These are phyloP conservation scores for Neonectria magnoliae DNA, from an alignment of 2,329 filamentous ascomycete species.

Conservation along the genomic window DNA sequence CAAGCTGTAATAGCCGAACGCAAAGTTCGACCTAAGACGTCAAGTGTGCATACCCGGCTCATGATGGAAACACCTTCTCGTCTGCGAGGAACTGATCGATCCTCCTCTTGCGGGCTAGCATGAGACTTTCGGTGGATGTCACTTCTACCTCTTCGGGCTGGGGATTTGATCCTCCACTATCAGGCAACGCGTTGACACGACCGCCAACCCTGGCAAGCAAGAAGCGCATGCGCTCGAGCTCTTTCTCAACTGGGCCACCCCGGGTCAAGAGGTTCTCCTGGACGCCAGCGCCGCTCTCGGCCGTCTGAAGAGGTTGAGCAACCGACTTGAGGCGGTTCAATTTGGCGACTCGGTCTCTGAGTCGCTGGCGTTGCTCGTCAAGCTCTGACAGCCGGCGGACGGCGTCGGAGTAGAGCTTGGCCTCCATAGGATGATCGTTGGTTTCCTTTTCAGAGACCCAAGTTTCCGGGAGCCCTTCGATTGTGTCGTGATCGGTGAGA, in stretches of 20 bases:
- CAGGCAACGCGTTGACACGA: constrained; percentile 52
- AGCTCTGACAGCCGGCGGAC: constrained; percentile 61
- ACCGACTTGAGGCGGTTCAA: constrained; percentile 60
- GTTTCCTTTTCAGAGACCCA: constrained; percentile 57
- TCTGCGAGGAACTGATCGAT: constrained; percentile 42
- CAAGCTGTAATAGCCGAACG: neutral
- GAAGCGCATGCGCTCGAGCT: constrained; percentile 73
- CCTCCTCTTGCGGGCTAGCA: constrained; percentile 37
- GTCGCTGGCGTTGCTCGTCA: constrained; percentile 49
- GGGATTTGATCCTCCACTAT: constrained; percentile 8
- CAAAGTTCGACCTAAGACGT: neutral
- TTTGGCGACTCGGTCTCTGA: constrained; percentile 55
- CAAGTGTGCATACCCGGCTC: constrained; percentile 1
- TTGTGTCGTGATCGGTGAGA: constrained; percentile 54
- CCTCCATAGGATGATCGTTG: constrained; percentile 55
- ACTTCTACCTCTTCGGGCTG: constrained; percentile 20
- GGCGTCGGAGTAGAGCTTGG: constrained; percentile 62
- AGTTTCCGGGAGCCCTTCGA: constrained; percentile 57
- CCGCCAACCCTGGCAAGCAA: constrained; percentile 69
- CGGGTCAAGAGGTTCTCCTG: constrained; percentile 75
- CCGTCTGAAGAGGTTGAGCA: constrained; percentile 55
- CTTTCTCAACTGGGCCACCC: constrained; percentile 71
- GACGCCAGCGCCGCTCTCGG: constrained; percentile 51
- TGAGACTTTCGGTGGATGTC: constrained; percentile 17
- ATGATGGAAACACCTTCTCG: constrained; percentile 37